Percentiles rank a stretch among this genome's conserved stretches.
These are phyloP conservation scores for Colletotrichum plurivorum DNA, from an alignment of 2,329 filamentous ascomycete genomes.

Conservation along the genomic window DNA sequence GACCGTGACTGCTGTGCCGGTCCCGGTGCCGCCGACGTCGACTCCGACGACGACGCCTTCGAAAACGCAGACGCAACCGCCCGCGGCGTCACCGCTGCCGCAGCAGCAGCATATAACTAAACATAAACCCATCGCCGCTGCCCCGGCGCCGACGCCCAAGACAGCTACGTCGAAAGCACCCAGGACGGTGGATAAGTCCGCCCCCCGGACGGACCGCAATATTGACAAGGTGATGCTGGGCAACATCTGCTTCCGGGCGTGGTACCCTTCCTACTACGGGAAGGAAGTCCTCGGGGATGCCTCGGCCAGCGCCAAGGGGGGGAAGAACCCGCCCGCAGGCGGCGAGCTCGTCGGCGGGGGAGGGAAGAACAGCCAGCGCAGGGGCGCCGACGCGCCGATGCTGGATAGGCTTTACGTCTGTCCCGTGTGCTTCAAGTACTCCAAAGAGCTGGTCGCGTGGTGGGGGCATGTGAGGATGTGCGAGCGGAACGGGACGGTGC, in stretches of 20 bases:
- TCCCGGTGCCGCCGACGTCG: constrained; percentile 39
- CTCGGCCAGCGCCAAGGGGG: constrained; percentile 43
- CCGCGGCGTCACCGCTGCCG: constrained; percentile 7
- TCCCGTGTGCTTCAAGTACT: constrained; percentile 95
- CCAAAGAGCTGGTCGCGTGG: constrained; percentile 72
- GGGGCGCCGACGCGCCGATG: constrained; percentile 53
- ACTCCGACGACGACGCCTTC: constrained; percentile 23
- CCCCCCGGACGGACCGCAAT: constrained; percentile 75
- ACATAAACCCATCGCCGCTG: constrained; percentile 5
- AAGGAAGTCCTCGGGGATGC: constrained; percentile 76
- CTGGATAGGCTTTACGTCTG: constrained; percentile 87
- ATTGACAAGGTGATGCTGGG: constrained; percentile 90
- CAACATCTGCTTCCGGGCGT: constrained; percentile 86
- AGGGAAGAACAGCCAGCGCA: constrained; percentile 52
- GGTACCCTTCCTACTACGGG: constrained; percentile 93
- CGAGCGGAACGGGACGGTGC: constrained; percentile 63
- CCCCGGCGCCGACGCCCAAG: constrained; percentile 15
- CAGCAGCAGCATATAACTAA: constrained; percentile 34
- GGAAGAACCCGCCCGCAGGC: constrained; percentile 24
- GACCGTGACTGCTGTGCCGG: constrained; percentile 24
- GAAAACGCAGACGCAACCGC: constrained; percentile 42
- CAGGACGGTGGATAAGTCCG: constrained; percentile 47
- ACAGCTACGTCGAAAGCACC: constrained; percentile 30
- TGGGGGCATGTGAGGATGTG: constrained; percentile 72
- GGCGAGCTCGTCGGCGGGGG: constrained; percentile 27